Conservation (phyloP, 208 protist genomes). For the Trypanosoma cruzi region DNA sequence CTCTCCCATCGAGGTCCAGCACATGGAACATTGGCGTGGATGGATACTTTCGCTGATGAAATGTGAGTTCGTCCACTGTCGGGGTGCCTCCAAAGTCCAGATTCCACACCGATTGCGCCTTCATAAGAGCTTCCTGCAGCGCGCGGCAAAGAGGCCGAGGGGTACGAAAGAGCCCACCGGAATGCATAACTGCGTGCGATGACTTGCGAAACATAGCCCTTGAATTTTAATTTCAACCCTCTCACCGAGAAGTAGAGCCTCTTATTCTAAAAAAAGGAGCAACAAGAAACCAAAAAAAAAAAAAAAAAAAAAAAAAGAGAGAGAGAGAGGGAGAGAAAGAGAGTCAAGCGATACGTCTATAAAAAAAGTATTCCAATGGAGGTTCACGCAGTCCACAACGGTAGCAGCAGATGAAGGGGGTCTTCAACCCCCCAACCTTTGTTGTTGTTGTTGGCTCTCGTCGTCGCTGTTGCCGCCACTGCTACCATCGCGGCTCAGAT, state of each 20-base stretch:
- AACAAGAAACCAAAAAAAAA: neutral
- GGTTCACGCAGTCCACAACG: too few relatives aligned
- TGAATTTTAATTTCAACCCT: neutral
- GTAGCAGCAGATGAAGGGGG: too few relatives aligned
- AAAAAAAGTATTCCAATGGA: too few relatives aligned
- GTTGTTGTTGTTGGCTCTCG: neutral
- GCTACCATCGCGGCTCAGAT: conserved; percentile 10
- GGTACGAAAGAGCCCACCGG: conserved; percentile 12
- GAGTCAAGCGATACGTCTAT: too few relatives aligned
- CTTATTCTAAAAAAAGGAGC: neutral
- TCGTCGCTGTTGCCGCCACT: neutral
- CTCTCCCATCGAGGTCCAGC: conserved; percentile 54
- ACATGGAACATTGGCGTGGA: conserved; percentile 68
- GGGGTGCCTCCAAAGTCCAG: conserved; percentile 53
- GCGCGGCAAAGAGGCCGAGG: conserved; percentile 2
- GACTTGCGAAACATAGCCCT: conserved; percentile 8
- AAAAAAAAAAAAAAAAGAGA: conserved; percentile 10
- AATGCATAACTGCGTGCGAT: neutral
- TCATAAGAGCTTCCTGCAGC: conserved; percentile 41
- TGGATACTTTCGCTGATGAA: conserved; percentile 37
- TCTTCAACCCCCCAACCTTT: too few relatives aligned
- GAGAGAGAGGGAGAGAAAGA: too few relatives aligned
- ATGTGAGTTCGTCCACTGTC: conserved; percentile 51
- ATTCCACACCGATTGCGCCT: conserved; percentile 68
- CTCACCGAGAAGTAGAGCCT: neutral